phyloP scores from a whole-genome alignment of 768 basidiomycete species.

The Tulasnella sp. region DNA sequence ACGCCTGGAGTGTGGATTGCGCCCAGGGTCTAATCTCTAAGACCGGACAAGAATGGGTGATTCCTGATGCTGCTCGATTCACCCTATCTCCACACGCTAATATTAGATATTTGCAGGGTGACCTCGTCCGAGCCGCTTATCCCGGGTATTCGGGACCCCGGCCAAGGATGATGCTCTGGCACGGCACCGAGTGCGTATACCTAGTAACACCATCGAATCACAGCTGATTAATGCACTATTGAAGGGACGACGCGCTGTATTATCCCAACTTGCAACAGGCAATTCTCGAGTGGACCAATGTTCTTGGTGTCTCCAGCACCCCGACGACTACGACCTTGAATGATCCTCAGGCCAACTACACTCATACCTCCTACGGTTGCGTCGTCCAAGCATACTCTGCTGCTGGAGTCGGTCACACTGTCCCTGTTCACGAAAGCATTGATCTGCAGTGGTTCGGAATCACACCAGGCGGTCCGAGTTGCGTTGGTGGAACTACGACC shows the following conservation, averaged over 20 bases:
- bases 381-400: slow-evolving; percentile 58
- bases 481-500: neutral
- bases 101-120: slow-evolving; percentile 44
- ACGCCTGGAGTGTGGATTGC: slow-evolving; percentile 54
- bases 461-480: slow-evolving; percentile 21
- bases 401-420: slow-evolving; percentile 55
- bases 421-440: slow-evolving; percentile 55
- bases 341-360: slow-evolving; percentile 53
- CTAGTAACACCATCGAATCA: neutral
- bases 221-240: neutral
- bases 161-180: slow-evolving; percentile 59
- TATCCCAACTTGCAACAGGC: slow-evolving; percentile 56
- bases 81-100: neutral
- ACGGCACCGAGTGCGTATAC: slow-evolving; percentile 51
- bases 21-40: slow-evolving; percentile 50
- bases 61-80: neutral
- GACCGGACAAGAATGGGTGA: slow-evolving; percentile 53
- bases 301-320: slow-evolving; percentile 53
- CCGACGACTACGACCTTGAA: slow-evolving; percentile 49
- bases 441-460: slow-evolving; percentile 57
- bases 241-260: slow-evolving; percentile 57
- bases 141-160: slow-evolving; percentile 57
- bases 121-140: slow-evolving; percentile 53
- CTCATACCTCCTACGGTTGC: slow-evolving; percentile 54
- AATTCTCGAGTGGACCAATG: slow-evolving; percentile 61